Evolutionary conservation across 495 filamentous ascomycete genomes (phyloP), one percentile per base, ranked within the genome.

Genomic region (Trichoderma erinaceum): DNA sequence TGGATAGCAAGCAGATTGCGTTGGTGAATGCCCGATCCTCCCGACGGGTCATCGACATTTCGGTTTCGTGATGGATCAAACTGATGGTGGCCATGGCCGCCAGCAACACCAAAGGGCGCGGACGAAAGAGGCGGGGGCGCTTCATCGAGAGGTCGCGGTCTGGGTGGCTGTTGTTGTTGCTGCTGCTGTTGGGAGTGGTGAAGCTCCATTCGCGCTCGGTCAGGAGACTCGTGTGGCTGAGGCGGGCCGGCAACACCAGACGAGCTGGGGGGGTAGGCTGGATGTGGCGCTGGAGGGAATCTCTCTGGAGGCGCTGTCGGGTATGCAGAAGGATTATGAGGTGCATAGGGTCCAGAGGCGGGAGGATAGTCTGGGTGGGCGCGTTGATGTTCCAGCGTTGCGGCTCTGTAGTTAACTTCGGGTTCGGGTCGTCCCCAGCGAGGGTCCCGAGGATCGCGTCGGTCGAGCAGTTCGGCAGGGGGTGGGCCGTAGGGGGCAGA

Each of bases 41-140:
- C 68, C 50, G 88, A 83, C 48, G 88, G 84, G 66, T 89, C 90
- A 27, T 90, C 87, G 64, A 87, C 67, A 23, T 71, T 75, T 67
- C 84, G 79, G 66, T 81, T 78, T 32, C 81, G 75, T 6, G 76
- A 70, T 0, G 74, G 71, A 41, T 80, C 81, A 43, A 76, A 82
- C 41, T 75, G 67, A 5, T 73, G 73, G 29, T 74, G 69, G 2
- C 56, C 56, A 25, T 13, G 44, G 44, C 44, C 56, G 56, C 25
- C 56, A 38, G 35, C 35, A 23, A 23, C 56, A 32, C 25, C 25
- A 41, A 79, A 71, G 61, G 82, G 82, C 21, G 78, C 79, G 41
- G 81, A 78, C 8, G 79, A 81, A 0, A 78, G 81, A 8, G 79
- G 78, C 27, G 81, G 81, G 0, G 78, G 74, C 0, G 68, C 73